phyloP scores from a whole-genome alignment of 306 rosid species.

The Gynostemma pentaphyllum region DNA sequence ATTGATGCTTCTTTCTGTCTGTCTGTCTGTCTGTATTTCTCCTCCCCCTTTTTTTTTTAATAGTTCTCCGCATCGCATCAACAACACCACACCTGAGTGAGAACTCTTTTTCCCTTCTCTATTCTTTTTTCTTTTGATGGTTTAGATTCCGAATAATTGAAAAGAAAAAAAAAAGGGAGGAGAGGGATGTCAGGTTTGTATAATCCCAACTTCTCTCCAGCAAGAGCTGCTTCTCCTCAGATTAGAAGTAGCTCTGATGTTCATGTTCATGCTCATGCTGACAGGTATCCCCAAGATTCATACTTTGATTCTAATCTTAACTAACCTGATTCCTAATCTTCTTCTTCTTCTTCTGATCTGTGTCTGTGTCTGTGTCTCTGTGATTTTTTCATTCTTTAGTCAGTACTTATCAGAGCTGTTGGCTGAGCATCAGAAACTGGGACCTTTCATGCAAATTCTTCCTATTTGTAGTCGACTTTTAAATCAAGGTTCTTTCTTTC shows the following conservation, averaged over 20 bases:
- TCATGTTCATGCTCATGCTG: too few relatives aligned
- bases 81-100: slow-evolving; percentile 39
- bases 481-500: slow-evolving; percentile 55
- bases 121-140: slow-evolving; percentile 27
- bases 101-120: slow-evolving; percentile 30
- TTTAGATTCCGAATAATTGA: slow-evolving; percentile 33
- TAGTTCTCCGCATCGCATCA: slow-evolving; percentile 49
- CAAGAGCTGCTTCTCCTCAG: slow-evolving; percentile 96
- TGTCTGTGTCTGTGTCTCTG: not conserved
- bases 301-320: not conserved
- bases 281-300: slow-evolving; percentile 35
- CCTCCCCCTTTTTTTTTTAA: slow-evolving; percentile 42
- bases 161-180: slow-evolving; percentile 9
- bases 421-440: slow-evolving; percentile 89
- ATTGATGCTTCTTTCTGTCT: slow-evolving; percentile 44
- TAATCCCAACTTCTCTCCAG: slow-evolving; percentile 90
- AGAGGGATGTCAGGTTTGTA: slow-evolving; percentile 80
- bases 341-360: slow-evolving; percentile 10
- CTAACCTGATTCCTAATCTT: too few relatives aligned
- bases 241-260: slow-evolving; percentile 65
- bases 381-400: slow-evolving; percentile 28
- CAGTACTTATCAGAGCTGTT: slow-evolving; percentile 83
- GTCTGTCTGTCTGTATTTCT: too few relatives aligned
- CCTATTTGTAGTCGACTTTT: slow-evolving; percentile 80
- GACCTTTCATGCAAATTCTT: slow-evolving; percentile 83